Evolutionary conservation across 1,284 basidiomycete genomes (phyloP).

Genomic region (Somion occarium): DNA sequence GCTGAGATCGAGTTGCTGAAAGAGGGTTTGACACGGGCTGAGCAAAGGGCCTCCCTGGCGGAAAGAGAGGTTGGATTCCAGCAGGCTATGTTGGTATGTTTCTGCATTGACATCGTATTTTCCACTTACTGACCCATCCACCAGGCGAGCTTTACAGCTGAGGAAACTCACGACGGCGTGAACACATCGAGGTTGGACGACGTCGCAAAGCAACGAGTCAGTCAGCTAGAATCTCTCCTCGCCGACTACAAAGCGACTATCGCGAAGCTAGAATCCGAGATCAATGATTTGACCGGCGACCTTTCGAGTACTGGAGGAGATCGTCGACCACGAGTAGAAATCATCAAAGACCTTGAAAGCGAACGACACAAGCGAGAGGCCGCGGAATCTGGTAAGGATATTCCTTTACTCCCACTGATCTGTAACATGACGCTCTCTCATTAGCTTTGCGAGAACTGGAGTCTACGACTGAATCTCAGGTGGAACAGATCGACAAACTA

Average conservation of each 20-base stretch:
- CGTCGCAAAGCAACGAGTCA: conserved; percentile 37
- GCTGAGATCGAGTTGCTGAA: conserved; percentile 34
- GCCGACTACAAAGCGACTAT: conserved; percentile 50
- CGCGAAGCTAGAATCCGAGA: conserved; percentile 37
- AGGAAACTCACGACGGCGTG: conserved; percentile 35
- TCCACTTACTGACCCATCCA: not conserved
- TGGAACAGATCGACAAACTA: conserved; percentile 53
- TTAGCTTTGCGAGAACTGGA: conserved; percentile 42
- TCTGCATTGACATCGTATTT: conserved; percentile 1
- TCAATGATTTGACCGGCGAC: conserved; percentile 36
- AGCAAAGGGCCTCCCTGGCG: conserved; percentile 41
- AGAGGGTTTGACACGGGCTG: conserved; percentile 39
- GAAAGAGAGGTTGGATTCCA: conserved; percentile 61
- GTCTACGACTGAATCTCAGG: conserved; percentile 32
- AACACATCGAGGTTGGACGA: conserved; percentile 25
- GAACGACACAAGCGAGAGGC: conserved; percentile 37
- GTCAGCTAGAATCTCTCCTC: conserved; percentile 55
- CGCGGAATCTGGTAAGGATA: conserved; percentile 39
- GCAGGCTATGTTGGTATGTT: conserved; percentile 55
- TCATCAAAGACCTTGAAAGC: conserved; percentile 31
- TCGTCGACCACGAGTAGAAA: conserved; percentile 19
- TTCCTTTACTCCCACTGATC: not conserved
- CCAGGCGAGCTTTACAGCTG: conserved; percentile 57
- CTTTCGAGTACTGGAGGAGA: conserved; percentile 21
- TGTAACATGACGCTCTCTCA: not conserved